Evolutionary conservation across 306 rosid genomes (phyloP).

Genomic region (Begonia peltatifolia): DNA sequence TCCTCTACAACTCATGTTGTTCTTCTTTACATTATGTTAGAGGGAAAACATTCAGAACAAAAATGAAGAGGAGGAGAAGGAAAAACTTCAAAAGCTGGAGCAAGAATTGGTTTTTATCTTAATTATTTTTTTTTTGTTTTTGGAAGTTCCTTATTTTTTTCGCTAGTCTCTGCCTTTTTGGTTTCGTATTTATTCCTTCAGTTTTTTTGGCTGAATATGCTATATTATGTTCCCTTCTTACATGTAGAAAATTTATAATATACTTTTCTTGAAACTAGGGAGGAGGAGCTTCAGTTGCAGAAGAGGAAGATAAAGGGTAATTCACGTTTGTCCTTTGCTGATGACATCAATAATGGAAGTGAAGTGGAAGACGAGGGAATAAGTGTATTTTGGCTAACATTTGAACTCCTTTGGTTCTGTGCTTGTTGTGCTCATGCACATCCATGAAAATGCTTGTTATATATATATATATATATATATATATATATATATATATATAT

Average conservation of each 20-base stretch:
- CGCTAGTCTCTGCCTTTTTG: background rate
- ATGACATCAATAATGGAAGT: slow-evolving; percentile 59
- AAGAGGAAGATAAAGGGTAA: slow-evolving; percentile 84
- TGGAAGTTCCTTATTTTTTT: background rate
- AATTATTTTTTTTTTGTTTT: background rate
- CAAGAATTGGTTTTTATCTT: slow-evolving; percentile 45
- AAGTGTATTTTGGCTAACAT: slow-evolving; percentile 7
- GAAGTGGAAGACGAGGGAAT: slow-evolving; percentile 55
- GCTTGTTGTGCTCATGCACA: background rate
- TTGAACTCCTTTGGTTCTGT: slow-evolving; percentile 1
- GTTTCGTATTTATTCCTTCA: background rate
- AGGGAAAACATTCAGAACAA: slow-evolving; percentile 80
- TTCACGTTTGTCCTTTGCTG: slow-evolving; percentile 73
- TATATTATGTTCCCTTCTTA: too few relatives aligned
- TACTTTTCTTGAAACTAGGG: slow-evolving; percentile 26
- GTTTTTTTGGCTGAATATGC: background rate
- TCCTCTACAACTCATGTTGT: background rate
- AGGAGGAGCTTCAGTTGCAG: slow-evolving; percentile 71
- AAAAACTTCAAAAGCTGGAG: slow-evolving; percentile 85
- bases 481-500: too few relatives aligned
- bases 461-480: too few relatives aligned
- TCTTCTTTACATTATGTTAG: slow-evolving; percentile 20
- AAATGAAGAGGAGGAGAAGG: slow-evolving; percentile 97
- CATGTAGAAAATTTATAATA: background rate
- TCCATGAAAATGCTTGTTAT: too few relatives aligned